Evolutionary conservation across 768 basidiomycete species (phyloP), one percentile per base, ranked within the genome.

Genomic region (Candolleomyces eurysporus): DNA sequence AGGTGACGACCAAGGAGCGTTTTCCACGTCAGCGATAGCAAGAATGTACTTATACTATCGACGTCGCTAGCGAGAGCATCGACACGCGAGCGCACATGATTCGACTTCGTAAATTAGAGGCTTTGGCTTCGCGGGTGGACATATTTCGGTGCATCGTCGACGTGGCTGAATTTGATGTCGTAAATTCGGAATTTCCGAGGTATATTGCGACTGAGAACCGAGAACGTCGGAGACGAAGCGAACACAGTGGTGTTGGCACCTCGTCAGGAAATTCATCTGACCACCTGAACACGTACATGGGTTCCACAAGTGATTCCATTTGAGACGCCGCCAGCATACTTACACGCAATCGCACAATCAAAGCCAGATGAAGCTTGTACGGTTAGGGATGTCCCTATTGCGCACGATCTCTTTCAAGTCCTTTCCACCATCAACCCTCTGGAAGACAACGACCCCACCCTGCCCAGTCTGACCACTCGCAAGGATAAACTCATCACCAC

Each of bases 361-460:
- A 17, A 61, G 40, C 51, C 52, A 86, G 11, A 86, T 79, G 67
- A 87, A 86, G 56, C 76, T 74, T 26, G 82, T 77, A 55, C 83
- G 74, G 5, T 79, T 84, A 7, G 79, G 79, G 17, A 89, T 71
- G 43, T 82, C 79, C n/a, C 74, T 72, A 67, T 88, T 88, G 64
- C 77, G 73, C 2, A 78, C 85, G n/a, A 89, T 77, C 60, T 83
- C 76, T 53, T 70, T 67, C 51, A 90, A 71, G 62, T 82, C 77
- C 39, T 76, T 71, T 19, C 88, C 88, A 2, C 80, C 77, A 17
- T 85, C 76, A 2, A 78, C 79, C 60, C 88, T 79, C 70, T 79
- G 75, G 65, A 84, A 78, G n/a, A 89, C 74, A 26, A 80, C 76
- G 10, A 87, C 81, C 1, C 89, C 88, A 2, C 77, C 83, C 22